phyloP scores from a whole-genome alignment of 345 rosid species.

The Lepidium sativum region DNA sequence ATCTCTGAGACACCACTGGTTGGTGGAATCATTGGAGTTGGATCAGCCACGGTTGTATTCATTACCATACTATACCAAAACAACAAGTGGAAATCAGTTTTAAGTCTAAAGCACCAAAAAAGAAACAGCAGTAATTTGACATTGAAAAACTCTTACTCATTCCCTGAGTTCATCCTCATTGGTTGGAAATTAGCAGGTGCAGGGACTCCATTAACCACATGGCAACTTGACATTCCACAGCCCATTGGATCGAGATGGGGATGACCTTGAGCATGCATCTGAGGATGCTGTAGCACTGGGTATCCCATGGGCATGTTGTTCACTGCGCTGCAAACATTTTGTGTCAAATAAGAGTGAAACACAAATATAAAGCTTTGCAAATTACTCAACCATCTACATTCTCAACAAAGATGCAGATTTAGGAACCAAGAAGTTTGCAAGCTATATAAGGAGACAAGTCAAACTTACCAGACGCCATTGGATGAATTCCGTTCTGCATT shows the following conservation, averaged over 20 bases:
- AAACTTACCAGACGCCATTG: conserved; percentile 68
- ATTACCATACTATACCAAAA: conserved; percentile 59
- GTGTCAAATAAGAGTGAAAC: conserved; percentile 34
- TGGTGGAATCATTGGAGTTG: conserved; percentile 63
- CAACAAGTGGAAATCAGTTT: background rate
- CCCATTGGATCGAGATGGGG: conserved; percentile 78
- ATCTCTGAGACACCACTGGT: conserved; percentile 69
- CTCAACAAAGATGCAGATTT: background rate
- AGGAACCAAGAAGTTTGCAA: background rate
- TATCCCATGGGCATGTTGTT: conserved; percentile 96
- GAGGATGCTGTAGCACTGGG: conserved; percentile 89
- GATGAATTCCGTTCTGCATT: conserved; percentile 84
- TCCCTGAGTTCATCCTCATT: conserved; percentile 74
- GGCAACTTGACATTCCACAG: conserved; percentile 86
- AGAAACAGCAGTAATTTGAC: background rate
- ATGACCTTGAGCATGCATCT: conserved; percentile 63
- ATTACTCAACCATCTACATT: background rate
- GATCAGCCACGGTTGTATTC: conserved; percentile 52
- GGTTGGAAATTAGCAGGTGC: conserved; percentile 85
- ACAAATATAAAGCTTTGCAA: background rate
- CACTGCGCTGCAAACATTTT: conserved; percentile 75
- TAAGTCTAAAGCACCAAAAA: background rate
- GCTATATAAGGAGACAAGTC: conserved; percentile 1
- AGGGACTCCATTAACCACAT: conserved; percentile 95
- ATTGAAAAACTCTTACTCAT: conserved; percentile 51